Percentiles rank a stretch among this genome's conserved stretches.
Conservation (phyloP, 1,284 basidiomycete species). For the Gomphus bonarii region DNA sequence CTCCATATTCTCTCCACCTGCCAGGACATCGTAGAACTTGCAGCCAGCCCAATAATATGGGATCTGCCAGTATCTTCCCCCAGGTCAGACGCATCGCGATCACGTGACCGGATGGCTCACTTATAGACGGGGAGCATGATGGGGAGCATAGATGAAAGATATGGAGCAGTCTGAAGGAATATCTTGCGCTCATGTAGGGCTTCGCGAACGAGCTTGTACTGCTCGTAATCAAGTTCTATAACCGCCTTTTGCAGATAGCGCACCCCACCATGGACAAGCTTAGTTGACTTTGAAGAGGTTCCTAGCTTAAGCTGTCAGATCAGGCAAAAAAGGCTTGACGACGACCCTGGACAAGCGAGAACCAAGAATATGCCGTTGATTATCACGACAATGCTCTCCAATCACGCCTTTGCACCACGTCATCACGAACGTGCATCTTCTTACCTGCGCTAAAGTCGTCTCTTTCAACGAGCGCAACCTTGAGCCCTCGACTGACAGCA, state of each 20-base stretch:
- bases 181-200: conserved; percentile 89
- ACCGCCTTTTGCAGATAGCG: conserved; percentile 96
- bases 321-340: neutral
- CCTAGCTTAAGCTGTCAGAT: conserved; percentile 31
- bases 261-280: conserved; percentile 96
- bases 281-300: conserved; percentile 95
- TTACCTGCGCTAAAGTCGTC: conserved; percentile 86
- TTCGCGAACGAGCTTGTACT: conserved; percentile 93
- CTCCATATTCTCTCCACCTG: conserved; percentile 97
- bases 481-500: conserved; percentile 85
- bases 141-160: conserved; percentile 85
- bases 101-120: conserved; percentile 26
- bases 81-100: neutral
- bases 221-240: conserved; percentile 92
- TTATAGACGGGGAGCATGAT: conserved; percentile 93
- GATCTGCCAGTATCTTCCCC: conserved; percentile 82
- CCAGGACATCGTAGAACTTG: conserved; percentile 94
- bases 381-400: neutral
- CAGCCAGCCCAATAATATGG: conserved; percentile 95
- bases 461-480: conserved; percentile 88
- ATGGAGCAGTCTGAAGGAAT: conserved; percentile 93
- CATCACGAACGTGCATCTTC: conserved; percentile 15
- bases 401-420: neutral
- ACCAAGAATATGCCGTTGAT: neutral
- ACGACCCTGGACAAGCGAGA: neutral